phyloP scores from a whole-genome alignment of 2,329 filamentous ascomycete species.

The Aspergillus sp. region DNA sequence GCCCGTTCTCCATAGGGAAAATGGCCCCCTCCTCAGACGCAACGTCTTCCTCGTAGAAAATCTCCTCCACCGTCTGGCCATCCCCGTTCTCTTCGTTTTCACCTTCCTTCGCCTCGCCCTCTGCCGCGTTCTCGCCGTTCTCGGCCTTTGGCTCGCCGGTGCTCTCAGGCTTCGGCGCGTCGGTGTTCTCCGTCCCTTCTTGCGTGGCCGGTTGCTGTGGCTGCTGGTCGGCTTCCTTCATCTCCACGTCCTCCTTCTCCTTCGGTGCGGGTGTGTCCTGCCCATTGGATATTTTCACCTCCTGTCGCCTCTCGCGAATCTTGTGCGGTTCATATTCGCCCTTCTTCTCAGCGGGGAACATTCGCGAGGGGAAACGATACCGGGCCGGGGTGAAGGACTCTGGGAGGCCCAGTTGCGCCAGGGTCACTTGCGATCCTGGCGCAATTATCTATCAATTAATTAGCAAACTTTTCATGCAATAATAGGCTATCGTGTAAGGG shows the following conservation, averaged over 20 bases:
- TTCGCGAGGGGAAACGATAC: slow-evolving; percentile 83
- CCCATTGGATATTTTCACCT: slow-evolving; percentile 24
- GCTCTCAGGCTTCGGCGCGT: slow-evolving; percentile 24
- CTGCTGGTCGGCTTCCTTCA: slow-evolving; percentile 38
- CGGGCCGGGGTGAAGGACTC: slow-evolving; percentile 91
- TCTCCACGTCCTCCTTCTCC: slow-evolving; percentile 42
- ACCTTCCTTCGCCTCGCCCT: slow-evolving; percentile 23
- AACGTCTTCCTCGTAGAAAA: slow-evolving; percentile 82
- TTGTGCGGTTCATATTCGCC: slow-evolving; percentile 81
- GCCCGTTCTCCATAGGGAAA: slow-evolving; percentile 79
- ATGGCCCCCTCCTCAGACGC: slow-evolving; percentile 85
- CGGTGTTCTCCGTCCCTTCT: slow-evolving; percentile 15
- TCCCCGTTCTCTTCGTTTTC: slow-evolving; percentile 23
- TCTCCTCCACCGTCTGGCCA: slow-evolving; percentile 43
- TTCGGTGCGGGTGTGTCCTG: neutral
- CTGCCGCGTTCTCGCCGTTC: slow-evolving; percentile 17
- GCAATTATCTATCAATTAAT: slow-evolving; percentile 47
- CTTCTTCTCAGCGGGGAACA: slow-evolving; percentile 78
- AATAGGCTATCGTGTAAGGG: neutral
- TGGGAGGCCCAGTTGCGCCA: slow-evolving; percentile 85
- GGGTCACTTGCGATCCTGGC: slow-evolving; percentile 79
- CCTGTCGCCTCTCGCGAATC: slow-evolving; percentile 57
- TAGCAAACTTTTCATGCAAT: slow-evolving; percentile 6
- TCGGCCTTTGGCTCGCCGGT: slow-evolving; percentile 30
- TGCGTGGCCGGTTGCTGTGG: slow-evolving; percentile 21